Base-by-base conservation (phyloP, 805 yeast species). In the Lachancea meyersii region DNA sequence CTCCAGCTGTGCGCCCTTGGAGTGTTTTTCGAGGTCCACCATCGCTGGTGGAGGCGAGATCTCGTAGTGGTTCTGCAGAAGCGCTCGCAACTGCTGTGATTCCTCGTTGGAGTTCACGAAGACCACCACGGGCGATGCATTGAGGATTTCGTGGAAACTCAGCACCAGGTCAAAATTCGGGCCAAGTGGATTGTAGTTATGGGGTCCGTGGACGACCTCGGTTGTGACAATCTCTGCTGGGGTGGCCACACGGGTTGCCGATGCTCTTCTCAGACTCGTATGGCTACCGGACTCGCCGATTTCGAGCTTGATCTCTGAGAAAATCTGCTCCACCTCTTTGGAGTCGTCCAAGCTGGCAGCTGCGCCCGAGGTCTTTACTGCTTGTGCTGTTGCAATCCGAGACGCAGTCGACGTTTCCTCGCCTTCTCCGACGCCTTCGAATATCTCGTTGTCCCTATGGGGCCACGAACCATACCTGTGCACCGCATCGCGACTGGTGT, bases 21-120 rank as follows among this genome's bases (percentile, higher is more conserved):
- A 69, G 60, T 86, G 94, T 54, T 71, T 71, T 61, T 87, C 95
- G 40, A 87, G 69, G 58, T 87, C 96, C n/a, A 86, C 86, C 42
- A 83, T 71, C 5, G 71, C 60, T 1, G 87, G 89, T 26, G 71
- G 68, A 1, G 96, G 96, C 4, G 73, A 72, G 46, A 87, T 75
- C 43, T 73, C 75, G 64, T 86, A 86, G 51, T 76, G 75, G 18
- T 72, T 75, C 16, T 64, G 63, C 43, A 87, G 67, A 33, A 86
- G 66, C 31, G 72, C 67, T 65, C 86, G 87, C 55, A 86, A 74
- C 39, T 69, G 69, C 57, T 73, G 75, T 9, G 91, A 83, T 61
- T 70, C 83, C 30, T 91, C 94, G 62, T 93, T 80, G 4, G 67
- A 58, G 47, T 61, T 64, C 17, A 65, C 57, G 51, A 76, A 76